A percentile compares a stretch with the other conserved stretches of the same genome.
Evolutionary conservation across 805 yeast genomes (phyloP).

Genomic region (Candida sanyiensis): DNA sequence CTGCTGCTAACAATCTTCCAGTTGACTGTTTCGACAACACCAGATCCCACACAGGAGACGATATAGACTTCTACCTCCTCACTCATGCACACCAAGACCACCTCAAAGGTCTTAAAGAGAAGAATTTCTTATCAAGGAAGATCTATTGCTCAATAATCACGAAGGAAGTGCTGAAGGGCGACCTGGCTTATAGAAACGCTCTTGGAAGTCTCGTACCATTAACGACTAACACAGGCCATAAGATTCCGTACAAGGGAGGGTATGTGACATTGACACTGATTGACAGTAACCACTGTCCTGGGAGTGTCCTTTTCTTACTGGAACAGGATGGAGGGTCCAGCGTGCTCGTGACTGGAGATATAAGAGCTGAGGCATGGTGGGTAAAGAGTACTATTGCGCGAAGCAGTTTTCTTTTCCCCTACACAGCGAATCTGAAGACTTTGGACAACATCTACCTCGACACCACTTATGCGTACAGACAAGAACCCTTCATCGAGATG

Average conservation of each 20-base stretch:
- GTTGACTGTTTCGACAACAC: conserved; percentile 28
- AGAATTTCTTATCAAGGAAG: conserved; percentile 31
- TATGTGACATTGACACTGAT: conserved; percentile 36
- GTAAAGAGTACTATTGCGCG: conserved; percentile 31
- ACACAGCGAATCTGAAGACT: conserved; percentile 26
- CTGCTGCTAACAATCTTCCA: not conserved
- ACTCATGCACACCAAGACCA: conserved; percentile 57
- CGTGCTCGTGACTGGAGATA: conserved; percentile 51
- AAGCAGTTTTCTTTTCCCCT: conserved; percentile 40
- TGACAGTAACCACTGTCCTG: conserved; percentile 55
- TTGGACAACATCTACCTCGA: conserved; percentile 48
- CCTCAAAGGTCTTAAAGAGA: conserved; percentile 38
- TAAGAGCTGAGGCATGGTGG: conserved; percentile 53
- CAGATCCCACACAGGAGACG: conserved; percentile 2
- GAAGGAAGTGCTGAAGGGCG: conserved; percentile 13
- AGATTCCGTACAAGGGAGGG: conserved; percentile 16
- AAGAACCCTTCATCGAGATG: conserved; percentile 43
- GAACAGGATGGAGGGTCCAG: conserved; percentile 28
- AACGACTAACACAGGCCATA: conserved; percentile 16
- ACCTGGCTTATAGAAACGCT: conserved; percentile 10
- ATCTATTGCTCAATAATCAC: conserved; percentile 46
- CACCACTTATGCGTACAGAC: conserved; percentile 46
- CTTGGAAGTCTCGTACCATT: conserved; percentile 17
- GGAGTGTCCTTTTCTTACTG: conserved; percentile 49
- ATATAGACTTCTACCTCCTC: conserved; percentile 29